These are phyloP conservation scores for Clarireedia hainanense DNA, from an alignment of 2,329 filamentous ascomycete genomes.

Conservation along the genomic window DNA sequence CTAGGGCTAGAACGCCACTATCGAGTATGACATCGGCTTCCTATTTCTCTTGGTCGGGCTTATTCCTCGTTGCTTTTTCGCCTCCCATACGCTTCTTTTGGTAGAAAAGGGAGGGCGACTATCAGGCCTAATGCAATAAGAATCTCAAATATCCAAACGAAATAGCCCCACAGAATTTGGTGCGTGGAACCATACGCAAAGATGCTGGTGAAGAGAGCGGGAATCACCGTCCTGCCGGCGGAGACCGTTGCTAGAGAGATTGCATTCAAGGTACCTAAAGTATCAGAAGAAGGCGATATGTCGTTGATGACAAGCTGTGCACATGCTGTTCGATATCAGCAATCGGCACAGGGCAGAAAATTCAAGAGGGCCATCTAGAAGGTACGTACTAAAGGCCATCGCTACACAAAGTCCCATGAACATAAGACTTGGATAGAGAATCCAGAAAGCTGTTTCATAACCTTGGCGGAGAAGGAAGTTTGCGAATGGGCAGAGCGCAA, in stretches of 20 bases:
- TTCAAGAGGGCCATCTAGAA: slow-evolving; percentile 15
- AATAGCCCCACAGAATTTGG: slow-evolving; percentile 55
- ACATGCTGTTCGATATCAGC: slow-evolving; percentile 41
- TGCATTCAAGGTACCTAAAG: slow-evolving; percentile 65
- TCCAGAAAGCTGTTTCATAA: slow-evolving; percentile 30
- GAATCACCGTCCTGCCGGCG: slow-evolving; percentile 56
- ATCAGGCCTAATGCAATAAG: slow-evolving; percentile 28
- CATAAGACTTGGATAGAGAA: slow-evolving; percentile 36
- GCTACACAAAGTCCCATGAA: slow-evolving; percentile 44
- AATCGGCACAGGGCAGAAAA: too few relatives aligned
- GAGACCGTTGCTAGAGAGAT: slow-evolving; percentile 54
- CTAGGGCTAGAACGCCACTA: background rate
- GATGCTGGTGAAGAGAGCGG: slow-evolving; percentile 57
- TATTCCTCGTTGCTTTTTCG: background rate
- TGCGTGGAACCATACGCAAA: slow-evolving; percentile 59
- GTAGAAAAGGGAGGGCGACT: slow-evolving; percentile 30
- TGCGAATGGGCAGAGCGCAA: slow-evolving; percentile 44
- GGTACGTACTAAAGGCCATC: slow-evolving; percentile 42
- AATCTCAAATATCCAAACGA: slow-evolving; percentile 55
- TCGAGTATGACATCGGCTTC: too few relatives aligned
- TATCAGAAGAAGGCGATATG: slow-evolving; percentile 54
- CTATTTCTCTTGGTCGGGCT: background rate
- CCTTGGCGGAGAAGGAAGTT: slow-evolving; percentile 47
- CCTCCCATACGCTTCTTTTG: slow-evolving; percentile 25
- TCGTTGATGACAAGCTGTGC: slow-evolving; percentile 71